A percentile compares a stretch with the other conserved stretches of the same genome.
These are phyloP conservation scores for Lactarius trivialis DNA, from an alignment of 768 basidiomycete species.

Conservation along the genomic window DNA sequence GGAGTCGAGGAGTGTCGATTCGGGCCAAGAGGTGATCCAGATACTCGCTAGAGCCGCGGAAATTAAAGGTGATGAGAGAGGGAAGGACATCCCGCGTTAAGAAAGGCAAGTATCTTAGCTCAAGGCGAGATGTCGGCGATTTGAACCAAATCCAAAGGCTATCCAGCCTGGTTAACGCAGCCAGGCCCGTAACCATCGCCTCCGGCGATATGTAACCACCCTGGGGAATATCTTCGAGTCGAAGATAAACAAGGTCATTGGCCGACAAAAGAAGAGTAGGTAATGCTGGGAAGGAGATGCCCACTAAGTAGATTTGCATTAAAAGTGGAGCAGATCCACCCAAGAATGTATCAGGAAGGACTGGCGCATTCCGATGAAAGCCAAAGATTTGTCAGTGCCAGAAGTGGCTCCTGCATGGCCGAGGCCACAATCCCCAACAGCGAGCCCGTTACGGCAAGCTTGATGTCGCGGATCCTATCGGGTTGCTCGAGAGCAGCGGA, in stretches of 20 bases:
- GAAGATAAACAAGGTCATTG: not conserved
- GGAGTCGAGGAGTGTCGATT: not conserved
- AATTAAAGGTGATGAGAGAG: not conserved
- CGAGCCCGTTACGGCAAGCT: not conserved
- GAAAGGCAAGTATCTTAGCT: not conserved
- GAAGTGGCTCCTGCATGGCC: not conserved
- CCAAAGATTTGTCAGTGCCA: not conserved
- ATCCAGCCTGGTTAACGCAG: not conserved
- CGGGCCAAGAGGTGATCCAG: not conserved
- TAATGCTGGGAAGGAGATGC: not conserved
- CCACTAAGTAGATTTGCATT: not conserved
- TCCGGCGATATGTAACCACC: not conserved
- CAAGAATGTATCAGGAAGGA: not conserved
- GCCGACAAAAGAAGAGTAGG: not conserved
- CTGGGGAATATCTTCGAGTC: not conserved
- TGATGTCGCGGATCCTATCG: not conserved
- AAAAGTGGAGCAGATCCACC: not conserved
- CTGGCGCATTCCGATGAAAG: not conserved
- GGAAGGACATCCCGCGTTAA: not conserved
- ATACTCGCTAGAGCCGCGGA: not conserved
- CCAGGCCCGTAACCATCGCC: not conserved
- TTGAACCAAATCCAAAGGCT: not conserved
- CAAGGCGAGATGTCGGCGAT: not conserved
- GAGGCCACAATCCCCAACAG: not conserved
- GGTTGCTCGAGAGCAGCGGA: not conserved